Evolutionary conservation across 78 protist genomes (phyloP).

Genomic region (Planoprotostelium fungivorum): DNA sequence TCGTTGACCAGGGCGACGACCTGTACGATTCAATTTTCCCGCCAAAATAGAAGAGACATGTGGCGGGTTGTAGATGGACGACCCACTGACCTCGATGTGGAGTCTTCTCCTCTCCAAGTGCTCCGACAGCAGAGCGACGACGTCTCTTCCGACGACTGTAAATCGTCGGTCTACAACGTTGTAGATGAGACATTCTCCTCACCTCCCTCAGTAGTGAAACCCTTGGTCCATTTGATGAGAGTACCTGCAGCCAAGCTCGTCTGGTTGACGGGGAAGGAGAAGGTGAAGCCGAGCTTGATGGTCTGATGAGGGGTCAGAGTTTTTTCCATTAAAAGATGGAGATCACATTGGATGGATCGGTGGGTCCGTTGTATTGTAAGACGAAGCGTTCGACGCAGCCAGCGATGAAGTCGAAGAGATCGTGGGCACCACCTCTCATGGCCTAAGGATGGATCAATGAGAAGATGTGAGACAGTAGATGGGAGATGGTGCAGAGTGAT

Average conservation of each 20-base stretch:
- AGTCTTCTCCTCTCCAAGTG: background rate
- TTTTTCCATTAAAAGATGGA: background rate
- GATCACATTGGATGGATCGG: background rate
- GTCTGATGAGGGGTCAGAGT: background rate
- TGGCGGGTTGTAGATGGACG: background rate
- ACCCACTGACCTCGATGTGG: background rate
- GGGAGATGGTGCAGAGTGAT: no score
- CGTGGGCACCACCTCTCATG: slow-evolving; percentile 8
- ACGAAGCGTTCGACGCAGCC: slow-evolving; percentile 5
- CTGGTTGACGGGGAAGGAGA: slow-evolving; percentile 60
- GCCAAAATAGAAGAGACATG: no score
- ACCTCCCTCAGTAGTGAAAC: background rate
- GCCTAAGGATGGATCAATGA: background rate
- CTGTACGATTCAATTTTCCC: slow-evolving; percentile 7
- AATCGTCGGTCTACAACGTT: background rate
- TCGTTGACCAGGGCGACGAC: slow-evolving; percentile 51
- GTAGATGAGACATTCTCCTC: background rate
- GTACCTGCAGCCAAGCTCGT: slow-evolving; percentile 3
- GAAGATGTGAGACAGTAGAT: background rate
- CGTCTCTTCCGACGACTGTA: slow-evolving; percentile 26
- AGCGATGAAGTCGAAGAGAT: slow-evolving; percentile 51
- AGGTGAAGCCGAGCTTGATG: slow-evolving; percentile 53
- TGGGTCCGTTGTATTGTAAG: background rate
- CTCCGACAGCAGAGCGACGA: slow-evolving; percentile 20
- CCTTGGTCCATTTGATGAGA: slow-evolving; percentile 56